These are phyloP conservation scores for Cinnamomum micranthum DNA, from an alignment of 164 flowering plant genomes.

Conservation along the genomic window DNA sequence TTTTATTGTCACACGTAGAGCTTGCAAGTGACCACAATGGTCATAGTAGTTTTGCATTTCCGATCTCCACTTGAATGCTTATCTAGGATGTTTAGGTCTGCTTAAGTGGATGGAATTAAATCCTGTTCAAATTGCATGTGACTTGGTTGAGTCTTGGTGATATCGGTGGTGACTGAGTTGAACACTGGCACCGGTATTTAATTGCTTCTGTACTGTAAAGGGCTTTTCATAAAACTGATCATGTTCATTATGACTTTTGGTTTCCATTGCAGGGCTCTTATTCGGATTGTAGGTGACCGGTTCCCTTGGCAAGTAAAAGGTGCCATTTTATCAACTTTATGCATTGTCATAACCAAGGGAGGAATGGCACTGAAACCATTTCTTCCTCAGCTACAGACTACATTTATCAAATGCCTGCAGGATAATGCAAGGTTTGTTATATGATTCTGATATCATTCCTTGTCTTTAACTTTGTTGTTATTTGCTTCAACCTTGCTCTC, in stretches of 20 bases:
- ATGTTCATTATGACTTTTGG: neutral
- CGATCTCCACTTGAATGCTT: too few species aligned
- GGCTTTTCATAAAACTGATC: neutral
- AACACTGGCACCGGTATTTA: too few species aligned
- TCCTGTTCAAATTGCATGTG: too few species aligned
- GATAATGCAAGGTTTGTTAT: constrained; percentile 74
- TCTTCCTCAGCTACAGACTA: constrained; percentile 99
- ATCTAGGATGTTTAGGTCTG: too few species aligned
- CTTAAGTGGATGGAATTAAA: too few species aligned
- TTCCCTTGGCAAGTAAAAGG: constrained; percentile 99
- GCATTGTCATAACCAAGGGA: constrained; percentile 81
- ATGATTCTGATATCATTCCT: neutral
- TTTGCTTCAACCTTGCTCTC: neutral
- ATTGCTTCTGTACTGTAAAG: neutral
- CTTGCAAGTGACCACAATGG: too few species aligned
- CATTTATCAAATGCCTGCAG: constrained; percentile 91
- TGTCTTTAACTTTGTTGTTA: neutral
- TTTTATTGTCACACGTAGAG: too few species aligned
- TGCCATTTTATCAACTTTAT: constrained; percentile 86
- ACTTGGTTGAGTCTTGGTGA: too few species aligned
- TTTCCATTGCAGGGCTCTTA: constrained; percentile 71
- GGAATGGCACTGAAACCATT: constrained; percentile 95
- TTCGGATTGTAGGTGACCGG: constrained; percentile 94
- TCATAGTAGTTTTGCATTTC: too few species aligned
- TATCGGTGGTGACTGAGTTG: too few species aligned